Base-by-base conservation (phyloP, 2,329 filamentous ascomycete species). In the Verticillium albo-atrum region DNA sequence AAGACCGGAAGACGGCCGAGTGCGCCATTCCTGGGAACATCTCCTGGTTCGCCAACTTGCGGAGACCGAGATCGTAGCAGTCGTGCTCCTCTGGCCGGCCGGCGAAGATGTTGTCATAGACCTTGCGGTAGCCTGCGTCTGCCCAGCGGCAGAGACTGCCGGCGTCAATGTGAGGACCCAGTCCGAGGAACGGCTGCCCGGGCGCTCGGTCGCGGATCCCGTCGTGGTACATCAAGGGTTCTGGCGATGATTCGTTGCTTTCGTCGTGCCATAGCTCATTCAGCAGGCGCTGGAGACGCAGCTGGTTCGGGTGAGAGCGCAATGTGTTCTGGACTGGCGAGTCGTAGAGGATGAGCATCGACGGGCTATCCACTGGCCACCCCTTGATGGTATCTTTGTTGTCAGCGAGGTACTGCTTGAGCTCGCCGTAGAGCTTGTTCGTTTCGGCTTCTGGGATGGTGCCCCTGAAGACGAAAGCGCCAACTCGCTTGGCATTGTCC, bases 111-210 rank as follows among this genome's bases (percentile, higher is more conserved):
- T 65, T 56, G 17, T 64, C 59, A 62, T 78, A 79, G 6, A 70
- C 69, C 17, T 69, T 66, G 35, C 72, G 71, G 57, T 78, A 78
- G 2, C 65, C 62, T 1, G 68, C 65, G 35, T 77, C 74, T 3
- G 72, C 75, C 76, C 76, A 79, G 15, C 77, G 74, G 58, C 68
- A 73, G 28, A 79, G 67, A 60, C 72, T 75, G 23, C 76, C 75
- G 1, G 74, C 76, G 61, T 79, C 76, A 50, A 79, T 76, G 58
- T 78, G 76, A 26, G 76, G 76, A 2, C 77, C 75, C 1, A 78
- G 68, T 6, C 76, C 74, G 9, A 71, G 69, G 60, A 78, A 79
- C 1, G 65, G 62, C 30, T 74, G 69, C 23, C 70, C 68, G 5
- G 74, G 73, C 4, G 73, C 68, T 10, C 76, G 70, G 58, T 74